These are phyloP conservation scores for Claviceps sorghi DNA, from an alignment of 2,329 filamentous ascomycete genomes.

Conservation along the genomic window DNA sequence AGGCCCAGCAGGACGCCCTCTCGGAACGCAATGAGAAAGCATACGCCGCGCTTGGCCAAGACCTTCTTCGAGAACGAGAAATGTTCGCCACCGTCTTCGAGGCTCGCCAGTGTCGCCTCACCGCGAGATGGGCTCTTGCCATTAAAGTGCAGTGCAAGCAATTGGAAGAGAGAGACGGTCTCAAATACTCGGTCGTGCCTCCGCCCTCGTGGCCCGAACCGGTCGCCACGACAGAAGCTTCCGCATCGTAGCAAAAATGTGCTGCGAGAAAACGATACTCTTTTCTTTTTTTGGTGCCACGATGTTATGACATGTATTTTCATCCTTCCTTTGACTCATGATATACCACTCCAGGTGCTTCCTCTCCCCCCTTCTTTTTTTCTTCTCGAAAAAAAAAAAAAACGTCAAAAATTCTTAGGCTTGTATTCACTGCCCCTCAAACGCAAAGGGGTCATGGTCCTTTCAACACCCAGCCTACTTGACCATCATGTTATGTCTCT, in stretches of 20 bases:
- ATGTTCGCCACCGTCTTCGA: conserved; percentile 29
- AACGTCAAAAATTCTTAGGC: too few species aligned
- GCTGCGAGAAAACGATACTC: background rate
- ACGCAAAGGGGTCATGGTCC: background rate
- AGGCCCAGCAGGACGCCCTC: conserved; percentile 34
- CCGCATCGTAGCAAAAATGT: background rate
- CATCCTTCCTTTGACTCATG: background rate
- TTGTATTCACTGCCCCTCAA: background rate
- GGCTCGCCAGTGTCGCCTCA: conserved; percentile 29
- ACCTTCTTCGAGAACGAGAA: conserved; percentile 36
- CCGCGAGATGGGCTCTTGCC: conserved; percentile 36
- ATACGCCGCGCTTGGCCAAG: conserved; percentile 30
- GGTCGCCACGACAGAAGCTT: background rate
- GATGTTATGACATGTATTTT: background rate
- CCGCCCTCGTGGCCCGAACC: conserved; percentile 19
- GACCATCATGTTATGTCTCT: background rate
- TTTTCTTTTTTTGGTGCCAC: background rate
- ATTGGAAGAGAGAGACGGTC: conserved; percentile 29
- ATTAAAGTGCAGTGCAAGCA: conserved; percentile 39
- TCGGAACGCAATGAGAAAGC: conserved; percentile 31
- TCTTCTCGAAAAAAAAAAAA: too few species aligned
- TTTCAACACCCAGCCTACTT: background rate
- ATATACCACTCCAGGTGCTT: background rate
- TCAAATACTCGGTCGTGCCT: conserved; percentile 25
- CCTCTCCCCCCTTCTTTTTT: background rate